Base-by-base conservation (phyloP, 768 basidiomycete genomes). In the Xerocomus potaroensis region DNA sequence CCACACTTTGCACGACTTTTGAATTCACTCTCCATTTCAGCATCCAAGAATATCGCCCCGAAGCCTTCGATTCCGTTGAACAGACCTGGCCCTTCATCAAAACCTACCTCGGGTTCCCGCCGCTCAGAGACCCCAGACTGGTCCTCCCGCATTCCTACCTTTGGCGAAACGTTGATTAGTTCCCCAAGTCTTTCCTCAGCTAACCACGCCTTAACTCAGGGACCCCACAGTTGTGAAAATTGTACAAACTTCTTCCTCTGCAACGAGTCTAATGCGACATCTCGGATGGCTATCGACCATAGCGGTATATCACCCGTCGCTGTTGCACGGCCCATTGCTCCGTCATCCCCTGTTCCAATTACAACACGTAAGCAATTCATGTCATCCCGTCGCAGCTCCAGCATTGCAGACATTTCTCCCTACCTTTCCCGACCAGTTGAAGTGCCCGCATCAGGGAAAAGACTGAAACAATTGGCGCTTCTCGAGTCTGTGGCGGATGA, bases 401-500 rank as follows among this genome's bases (percentile, higher is more conserved):
- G 74, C 30, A 75, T 76, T 18, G 77, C 82, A 12, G 84, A 85
- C 57, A 79, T 86, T 45, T 84, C 83, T 7, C 83, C 85, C 0
- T 87, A 87, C 61, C 67, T 87, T 42, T 69, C 78, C 9, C 75
- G 76, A 44, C 67, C 78, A 7, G 63, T 67, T 21, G 81, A 78
- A 50, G 67, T 79, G 9, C 76, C 80, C 8, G 68, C 75, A 4
- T 80, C 81, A 26, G 75, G 80, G 12, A 84, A 81, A 60, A 78
- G 75, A 47, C 63, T 87, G 63, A 80, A 80, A 63, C 87, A 83
- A 54, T 71, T 84, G 21, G 85, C 85, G 2, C 69, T 89, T 49
- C 69, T 87, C 10, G 85, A 89, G 60, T 71, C 78, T 12, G 80
- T 88, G 29, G 84, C 81, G 0, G 79, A 83, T 56, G 86, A 90